Conservation (phyloP, 1,284 basidiomycete species). For the Pascua sp. region DNA sequence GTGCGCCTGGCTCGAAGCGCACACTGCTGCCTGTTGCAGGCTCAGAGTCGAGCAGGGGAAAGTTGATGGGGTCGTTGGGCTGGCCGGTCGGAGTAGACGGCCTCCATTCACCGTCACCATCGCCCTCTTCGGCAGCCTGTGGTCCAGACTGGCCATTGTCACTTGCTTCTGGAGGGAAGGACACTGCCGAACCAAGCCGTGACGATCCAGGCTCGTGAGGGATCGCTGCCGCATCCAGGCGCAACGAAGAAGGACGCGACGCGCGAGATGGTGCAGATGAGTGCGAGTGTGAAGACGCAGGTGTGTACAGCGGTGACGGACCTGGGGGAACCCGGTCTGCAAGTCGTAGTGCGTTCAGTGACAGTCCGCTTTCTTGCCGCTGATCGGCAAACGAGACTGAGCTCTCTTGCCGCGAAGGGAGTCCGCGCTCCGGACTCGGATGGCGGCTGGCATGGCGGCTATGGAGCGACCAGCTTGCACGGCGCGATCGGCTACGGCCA, state of each 20-base stretch:
- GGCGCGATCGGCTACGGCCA: conserved; percentile 20
- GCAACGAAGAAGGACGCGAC: no score
- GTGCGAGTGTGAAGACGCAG: no score
- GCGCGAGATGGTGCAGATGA: no score
- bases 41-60: neutral
- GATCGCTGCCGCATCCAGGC: no score
- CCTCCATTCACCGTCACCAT: conserved; percentile 4
- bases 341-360: conserved; percentile 24
- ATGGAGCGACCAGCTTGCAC: conserved; percentile 24
- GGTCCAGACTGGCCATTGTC: no score
- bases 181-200: no score
- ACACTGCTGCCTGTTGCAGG: neutral
- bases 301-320: no score
- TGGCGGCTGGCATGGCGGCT: conserved; percentile 6
- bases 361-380: conserved; percentile 34
- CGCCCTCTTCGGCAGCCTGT: no score
- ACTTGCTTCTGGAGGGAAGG: no score
- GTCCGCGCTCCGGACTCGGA: neutral
- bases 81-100: conserved; percentile 1
- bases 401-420: conserved; percentile 1
- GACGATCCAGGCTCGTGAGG: no score
- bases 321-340: no score
- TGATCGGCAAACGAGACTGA: neutral
- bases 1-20: neutral
- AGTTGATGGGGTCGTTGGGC: conserved; percentile 6